Conservation (phyloP, 2,329 filamentous ascomycete species). For the Fusarium oxysporum region DNA sequence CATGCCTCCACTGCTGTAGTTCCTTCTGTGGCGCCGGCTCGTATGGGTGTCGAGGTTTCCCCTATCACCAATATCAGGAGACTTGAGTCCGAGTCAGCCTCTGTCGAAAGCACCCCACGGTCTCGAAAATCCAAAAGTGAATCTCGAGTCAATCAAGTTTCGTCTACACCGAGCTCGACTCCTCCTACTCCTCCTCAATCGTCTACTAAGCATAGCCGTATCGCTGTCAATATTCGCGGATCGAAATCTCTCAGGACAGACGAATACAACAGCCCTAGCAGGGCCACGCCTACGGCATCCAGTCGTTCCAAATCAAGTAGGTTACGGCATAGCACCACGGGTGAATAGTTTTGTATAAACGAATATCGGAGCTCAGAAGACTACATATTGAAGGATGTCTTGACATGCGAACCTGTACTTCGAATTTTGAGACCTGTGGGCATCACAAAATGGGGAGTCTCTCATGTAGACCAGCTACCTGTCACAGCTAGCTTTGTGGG, state of each 20-base stretch:
- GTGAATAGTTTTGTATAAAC: neutral
- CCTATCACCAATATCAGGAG: slow-evolving; percentile 14
- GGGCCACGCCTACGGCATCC: neutral
- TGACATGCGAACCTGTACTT: neutral
- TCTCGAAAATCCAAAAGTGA: slow-evolving; percentile 12
- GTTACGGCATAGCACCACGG: slow-evolving; percentile 13
- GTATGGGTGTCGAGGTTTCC: slow-evolving; percentile 22
- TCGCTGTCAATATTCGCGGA: slow-evolving; percentile 22
- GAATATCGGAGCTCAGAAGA: neutral
- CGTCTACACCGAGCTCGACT: slow-evolving; percentile 1
- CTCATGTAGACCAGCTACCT: neutral
- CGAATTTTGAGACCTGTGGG: neutral
- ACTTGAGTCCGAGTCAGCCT: slow-evolving; percentile 6
- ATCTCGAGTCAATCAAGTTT: slow-evolving; percentile 1
- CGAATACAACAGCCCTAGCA: neutral
- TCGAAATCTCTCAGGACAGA: slow-evolving; percentile 15
- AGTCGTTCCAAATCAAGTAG: slow-evolving; percentile 24
- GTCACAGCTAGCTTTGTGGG: neutral
- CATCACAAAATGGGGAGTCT: neutral
- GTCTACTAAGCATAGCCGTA: slow-evolving; percentile 8
- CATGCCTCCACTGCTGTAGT: neutral
- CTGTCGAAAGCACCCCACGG: neutral
- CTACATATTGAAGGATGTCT: neutral
- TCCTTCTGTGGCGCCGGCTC: neutral
- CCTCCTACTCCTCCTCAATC: neutral